phyloP scores from a whole-genome alignment of 768 basidiomycete species.

The Termitomyces sp. region DNA sequence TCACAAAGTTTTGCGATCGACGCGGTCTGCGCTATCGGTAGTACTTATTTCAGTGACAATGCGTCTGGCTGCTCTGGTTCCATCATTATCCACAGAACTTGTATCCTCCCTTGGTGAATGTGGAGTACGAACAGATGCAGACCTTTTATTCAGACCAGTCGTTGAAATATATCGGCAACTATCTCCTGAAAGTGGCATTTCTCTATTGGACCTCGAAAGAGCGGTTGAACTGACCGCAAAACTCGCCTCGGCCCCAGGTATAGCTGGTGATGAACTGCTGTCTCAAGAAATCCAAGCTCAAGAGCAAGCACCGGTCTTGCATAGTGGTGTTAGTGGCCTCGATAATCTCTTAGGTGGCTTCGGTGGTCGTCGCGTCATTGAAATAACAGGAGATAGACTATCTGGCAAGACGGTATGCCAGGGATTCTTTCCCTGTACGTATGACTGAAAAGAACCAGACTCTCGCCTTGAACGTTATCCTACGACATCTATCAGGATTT shows the following conservation, averaged over 20 bases:
- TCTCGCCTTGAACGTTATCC: slow-evolving; percentile 52
- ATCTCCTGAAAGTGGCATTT: slow-evolving; percentile 37
- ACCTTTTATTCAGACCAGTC: slow-evolving; percentile 47
- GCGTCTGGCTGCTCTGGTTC: slow-evolving; percentile 33
- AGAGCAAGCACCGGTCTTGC: slow-evolving; percentile 18
- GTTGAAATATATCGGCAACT: slow-evolving; percentile 47
- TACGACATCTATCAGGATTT: slow-evolving; percentile 42
- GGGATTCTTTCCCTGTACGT: not conserved
- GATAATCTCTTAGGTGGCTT: slow-evolving; percentile 50
- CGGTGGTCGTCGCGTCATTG: slow-evolving; percentile 48
- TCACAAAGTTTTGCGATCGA: not conserved
- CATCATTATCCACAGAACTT: slow-evolving; percentile 36
- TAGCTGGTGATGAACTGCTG: slow-evolving; percentile 27
- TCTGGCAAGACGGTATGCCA: slow-evolving; percentile 66
- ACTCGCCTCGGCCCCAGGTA: slow-evolving; percentile 37
- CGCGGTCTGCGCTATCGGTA: not conserved
- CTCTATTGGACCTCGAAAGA: slow-evolving; percentile 41
- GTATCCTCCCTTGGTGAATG: slow-evolving; percentile 39
- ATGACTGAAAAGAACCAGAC: slow-evolving; percentile 32
- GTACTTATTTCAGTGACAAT: slow-evolving; percentile 18
- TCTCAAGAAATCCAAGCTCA: slow-evolving; percentile 14
- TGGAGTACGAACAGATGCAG: slow-evolving; percentile 51
- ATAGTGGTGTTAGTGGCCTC: slow-evolving; percentile 39
- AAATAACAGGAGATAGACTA: slow-evolving; percentile 60
- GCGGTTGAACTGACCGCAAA: slow-evolving; percentile 34